Evolutionary conservation across 768 basidiomycete genomes (phyloP).

Genomic region (Xanthoconium stramineum): DNA sequence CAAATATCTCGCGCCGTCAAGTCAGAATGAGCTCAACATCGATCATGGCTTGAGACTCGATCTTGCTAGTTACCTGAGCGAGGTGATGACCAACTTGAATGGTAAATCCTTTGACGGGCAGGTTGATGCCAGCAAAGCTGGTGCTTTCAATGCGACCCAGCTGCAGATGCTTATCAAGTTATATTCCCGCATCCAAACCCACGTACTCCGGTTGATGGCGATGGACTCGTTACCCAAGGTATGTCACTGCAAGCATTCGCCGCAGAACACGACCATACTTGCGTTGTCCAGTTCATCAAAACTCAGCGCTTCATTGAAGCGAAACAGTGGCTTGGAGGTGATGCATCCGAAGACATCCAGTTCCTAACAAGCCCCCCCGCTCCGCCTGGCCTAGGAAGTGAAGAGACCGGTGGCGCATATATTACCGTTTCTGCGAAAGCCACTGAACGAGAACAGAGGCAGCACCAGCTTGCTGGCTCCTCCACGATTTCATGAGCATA

Average conservation of each 20-base stretch:
- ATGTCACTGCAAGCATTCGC: constrained; percentile 15
- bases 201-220: constrained; percentile 97
- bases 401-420: constrained; percentile 82
- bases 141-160: constrained; percentile 90
- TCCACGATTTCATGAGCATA: constrained; percentile 29
- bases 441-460: constrained; percentile 55
- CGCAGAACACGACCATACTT: constrained; percentile 6
- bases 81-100: constrained; percentile 75
- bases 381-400: constrained; percentile 65
- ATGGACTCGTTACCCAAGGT: constrained; percentile 99
- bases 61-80: constrained; percentile 88
- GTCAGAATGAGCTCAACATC: constrained; percentile 95
- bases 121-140: constrained; percentile 78
- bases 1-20: constrained; percentile 93
- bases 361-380: constrained; percentile 56
- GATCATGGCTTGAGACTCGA: constrained; percentile 96
- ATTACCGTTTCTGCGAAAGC: constrained; percentile 82
- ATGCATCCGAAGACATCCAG: constrained; percentile 62
- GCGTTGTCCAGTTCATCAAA: constrained; percentile 70
- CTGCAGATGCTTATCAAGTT: constrained; percentile 88
- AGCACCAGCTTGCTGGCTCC: constrained; percentile 24
- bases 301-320: constrained; percentile 78
- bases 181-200: constrained; percentile 95
- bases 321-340: constrained; percentile 75
- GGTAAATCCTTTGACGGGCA: constrained; percentile 78